Conservation (phyloP, 305 asterid genomes). For the Fraxinus platypoda region DNA sequence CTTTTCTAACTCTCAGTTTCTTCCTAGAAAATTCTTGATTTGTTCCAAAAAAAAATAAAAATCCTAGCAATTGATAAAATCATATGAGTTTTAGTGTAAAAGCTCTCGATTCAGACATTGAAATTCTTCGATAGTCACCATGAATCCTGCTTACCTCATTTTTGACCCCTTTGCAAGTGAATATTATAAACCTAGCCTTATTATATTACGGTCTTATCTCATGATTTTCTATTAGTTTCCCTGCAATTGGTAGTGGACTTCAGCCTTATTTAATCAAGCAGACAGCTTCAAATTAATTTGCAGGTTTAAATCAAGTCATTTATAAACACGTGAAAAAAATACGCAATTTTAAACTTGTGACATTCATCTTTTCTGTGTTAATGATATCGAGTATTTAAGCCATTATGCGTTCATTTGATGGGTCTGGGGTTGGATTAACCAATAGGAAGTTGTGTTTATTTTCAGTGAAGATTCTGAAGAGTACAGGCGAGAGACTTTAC, state of each 20-base stretch:
- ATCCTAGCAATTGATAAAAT: background rate
- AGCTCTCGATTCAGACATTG: background rate
- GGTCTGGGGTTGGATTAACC: background rate
- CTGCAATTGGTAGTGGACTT: background rate
- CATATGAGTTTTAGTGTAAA: background rate
- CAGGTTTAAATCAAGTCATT: background rate
- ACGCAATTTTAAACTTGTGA: background rate
- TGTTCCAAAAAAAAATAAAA: background rate
- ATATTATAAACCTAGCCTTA: background rate
- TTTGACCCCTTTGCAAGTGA: background rate
- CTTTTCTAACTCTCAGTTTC: background rate
- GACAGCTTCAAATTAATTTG: background rate
- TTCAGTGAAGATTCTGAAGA: slow-evolving; percentile 79
- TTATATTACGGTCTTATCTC: background rate
- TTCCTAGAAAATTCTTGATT: background rate
- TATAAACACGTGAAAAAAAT: background rate
- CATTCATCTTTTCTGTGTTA: background rate
- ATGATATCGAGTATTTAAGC: background rate
- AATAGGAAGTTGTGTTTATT: slow-evolving; percentile 21
- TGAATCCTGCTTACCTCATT: background rate
- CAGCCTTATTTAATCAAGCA: background rate
- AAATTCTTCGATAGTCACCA: background rate
- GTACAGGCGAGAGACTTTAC: slow-evolving; percentile 48
- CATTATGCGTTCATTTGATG: background rate
- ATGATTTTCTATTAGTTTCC: background rate